Base-by-base conservation (phyloP, 306 rosid genomes). In the Glycine latifolia region DNA sequence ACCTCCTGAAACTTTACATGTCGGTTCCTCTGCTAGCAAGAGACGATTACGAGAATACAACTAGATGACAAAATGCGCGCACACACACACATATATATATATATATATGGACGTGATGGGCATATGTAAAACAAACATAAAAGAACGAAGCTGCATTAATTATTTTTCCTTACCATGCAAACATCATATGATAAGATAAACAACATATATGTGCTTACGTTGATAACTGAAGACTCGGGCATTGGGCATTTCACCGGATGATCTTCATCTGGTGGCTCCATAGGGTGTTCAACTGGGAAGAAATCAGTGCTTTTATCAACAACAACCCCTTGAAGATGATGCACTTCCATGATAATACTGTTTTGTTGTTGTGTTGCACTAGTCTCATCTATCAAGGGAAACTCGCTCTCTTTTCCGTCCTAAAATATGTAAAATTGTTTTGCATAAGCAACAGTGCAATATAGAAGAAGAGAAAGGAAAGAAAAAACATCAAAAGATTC, bases 221-320 rank as follows among this genome's bases (percentile, higher is more conserved):
- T 84, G 82, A 91, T 84, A 26, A 95, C 87, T 1, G 99, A 87
- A 80, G 97, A 89, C 79, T 89, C 88, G 0, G 97, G 96, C 93
- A 95, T 91, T 47, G 99, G 99, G 79, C 99, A 95, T 87, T 88
- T 89, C 56, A 95, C 97, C 0, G 99, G 99, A 76, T 85, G 94
- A 82, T 95, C 99, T 88, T 95, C 96, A 84, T 95, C 96, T 0
- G 89, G 86, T 48, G 99, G 99, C 84, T 95, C 97, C 84, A 89
- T 47, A 15, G 99, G 99, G 68, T 95, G 99, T 35, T 95, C 93
- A 43, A 93, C 89, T n/a, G 99, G 98, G 86, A 85, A 88, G 83
- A 95, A 93, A 62, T 90, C 98, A 31, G 86, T 82, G 75, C 87
- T 94, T 17, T 86, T 85, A 76, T 91, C 93, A 53, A 63, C 41